phyloP scores from a whole-genome alignment of 495 filamentous ascomycete genomes.

The Podospora australis region DNA sequence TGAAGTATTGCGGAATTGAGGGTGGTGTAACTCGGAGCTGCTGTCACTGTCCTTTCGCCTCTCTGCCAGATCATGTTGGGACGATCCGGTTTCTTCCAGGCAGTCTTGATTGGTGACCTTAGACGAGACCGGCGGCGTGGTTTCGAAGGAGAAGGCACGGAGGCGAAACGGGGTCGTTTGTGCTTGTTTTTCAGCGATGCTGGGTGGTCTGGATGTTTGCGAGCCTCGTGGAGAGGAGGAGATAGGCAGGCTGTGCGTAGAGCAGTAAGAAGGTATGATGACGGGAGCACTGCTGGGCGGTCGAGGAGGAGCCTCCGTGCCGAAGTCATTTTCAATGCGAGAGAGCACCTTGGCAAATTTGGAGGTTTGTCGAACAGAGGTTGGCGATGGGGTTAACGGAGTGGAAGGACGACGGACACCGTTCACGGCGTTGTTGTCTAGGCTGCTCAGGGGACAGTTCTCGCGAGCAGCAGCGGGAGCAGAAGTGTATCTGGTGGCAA shows the following conservation, averaged over 20 bases:
- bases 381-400: neutral
- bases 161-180: neutral
- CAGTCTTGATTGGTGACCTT: constrained; percentile 10
- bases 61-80: neutral
- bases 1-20: constrained; percentile 17
- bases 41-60: neutral
- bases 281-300: neutral
- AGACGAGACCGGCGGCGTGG: constrained; percentile 10
- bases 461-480: neutral
- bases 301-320: neutral
- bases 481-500: neutral
- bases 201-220: neutral
- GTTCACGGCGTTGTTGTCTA: neutral
- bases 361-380: neutral
- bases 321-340: neutral
- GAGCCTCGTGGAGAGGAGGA: neutral
- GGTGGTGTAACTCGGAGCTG: neutral
- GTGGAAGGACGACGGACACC: neutral
- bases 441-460: constrained; percentile 4
- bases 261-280: neutral
- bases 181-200: neutral
- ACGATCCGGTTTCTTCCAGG: constrained; percentile 3
- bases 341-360: neutral
- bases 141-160: constrained; percentile 17
- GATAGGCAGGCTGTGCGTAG: neutral